Percentiles rank a stretch among this genome's conserved stretches.
phyloP scores from a whole-genome alignment of 2,329 filamentous ascomycete species.

The Nannizzia gypsea region DNA sequence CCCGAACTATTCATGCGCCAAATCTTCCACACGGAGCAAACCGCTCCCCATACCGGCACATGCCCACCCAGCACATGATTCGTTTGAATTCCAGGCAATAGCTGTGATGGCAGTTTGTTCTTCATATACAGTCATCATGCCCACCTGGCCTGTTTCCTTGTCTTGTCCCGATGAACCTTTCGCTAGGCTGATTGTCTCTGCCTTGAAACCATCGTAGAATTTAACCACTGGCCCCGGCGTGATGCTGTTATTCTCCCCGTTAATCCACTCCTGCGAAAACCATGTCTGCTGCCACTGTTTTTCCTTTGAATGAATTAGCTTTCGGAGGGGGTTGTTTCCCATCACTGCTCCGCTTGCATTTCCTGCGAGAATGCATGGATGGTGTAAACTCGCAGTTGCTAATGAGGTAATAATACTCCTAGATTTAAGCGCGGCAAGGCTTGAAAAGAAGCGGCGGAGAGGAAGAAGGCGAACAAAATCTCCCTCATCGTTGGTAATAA shows the following conservation, averaged over 20 bases:
- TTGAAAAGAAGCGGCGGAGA: constrained; percentile 42
- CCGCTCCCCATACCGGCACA: constrained; percentile 56
- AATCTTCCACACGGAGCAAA: constrained; percentile 53
- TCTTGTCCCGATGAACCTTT: constrained; percentile 23
- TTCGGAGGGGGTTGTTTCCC: constrained; percentile 41
- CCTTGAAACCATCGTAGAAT: constrained; percentile 35
- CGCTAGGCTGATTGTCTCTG: constrained; percentile 26
- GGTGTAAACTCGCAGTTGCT: constrained; percentile 31
- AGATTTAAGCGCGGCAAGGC: constrained; percentile 39
- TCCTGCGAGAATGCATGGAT: constrained; percentile 44
- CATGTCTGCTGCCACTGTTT: constrained; percentile 44
- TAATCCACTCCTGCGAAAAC: constrained; percentile 47
- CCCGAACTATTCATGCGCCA: constrained; percentile 33
- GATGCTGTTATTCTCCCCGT: constrained; percentile 9
- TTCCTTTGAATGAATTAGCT: constrained; percentile 40
- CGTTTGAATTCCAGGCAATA: constrained; percentile 58
- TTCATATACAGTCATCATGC: constrained; percentile 44
- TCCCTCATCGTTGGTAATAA: constrained; percentile 45
- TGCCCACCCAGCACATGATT: constrained; percentile 54
- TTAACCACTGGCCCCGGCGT: constrained; percentile 28
- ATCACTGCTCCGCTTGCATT: constrained; percentile 42
- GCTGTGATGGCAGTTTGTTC: constrained; percentile 51
- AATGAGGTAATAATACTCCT: constrained; percentile 25
- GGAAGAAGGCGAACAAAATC: constrained; percentile 39
- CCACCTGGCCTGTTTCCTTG: constrained; percentile 16